Conservation (phyloP, 352 stramenopile species). For the Phytophthora sojae region DNA sequence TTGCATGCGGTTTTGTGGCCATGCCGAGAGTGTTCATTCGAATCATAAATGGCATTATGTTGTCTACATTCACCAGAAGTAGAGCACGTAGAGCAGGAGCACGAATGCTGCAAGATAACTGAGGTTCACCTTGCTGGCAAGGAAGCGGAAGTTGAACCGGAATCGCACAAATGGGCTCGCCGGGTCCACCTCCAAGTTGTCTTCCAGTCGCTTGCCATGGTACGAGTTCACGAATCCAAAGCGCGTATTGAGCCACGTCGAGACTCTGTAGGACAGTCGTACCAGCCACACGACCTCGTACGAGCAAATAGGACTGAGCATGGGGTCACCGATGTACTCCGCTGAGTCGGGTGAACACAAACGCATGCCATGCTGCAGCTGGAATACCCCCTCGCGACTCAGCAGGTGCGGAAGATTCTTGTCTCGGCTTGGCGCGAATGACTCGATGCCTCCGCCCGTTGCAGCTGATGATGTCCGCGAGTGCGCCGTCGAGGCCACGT, state of each 20-base stretch:
- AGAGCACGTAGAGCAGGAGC: constrained; percentile 71
- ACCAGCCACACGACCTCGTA: constrained; percentile 84
- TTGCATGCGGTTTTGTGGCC: not conserved
- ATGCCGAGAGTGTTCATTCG: constrained; percentile 3
- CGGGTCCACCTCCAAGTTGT: constrained; percentile 78
- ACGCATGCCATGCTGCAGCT: constrained; percentile 75
- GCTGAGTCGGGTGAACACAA: constrained; percentile 74
- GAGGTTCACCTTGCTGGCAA: constrained; percentile 89
- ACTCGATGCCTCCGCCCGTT: constrained; percentile 45
- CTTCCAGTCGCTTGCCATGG: constrained; percentile 69
- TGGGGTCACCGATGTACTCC: constrained; percentile 82
- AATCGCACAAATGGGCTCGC: constrained; percentile 53
- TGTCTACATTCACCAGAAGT: constrained; percentile 61
- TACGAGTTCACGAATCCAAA: constrained; percentile 79
- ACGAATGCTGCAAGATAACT: constrained; percentile 64
- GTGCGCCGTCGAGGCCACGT: constrained; percentile 81
- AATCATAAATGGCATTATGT: constrained; percentile 13
- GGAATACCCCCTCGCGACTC: constrained; percentile 61
- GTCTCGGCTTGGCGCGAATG: constrained; percentile 71
- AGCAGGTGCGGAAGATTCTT: constrained; percentile 66
- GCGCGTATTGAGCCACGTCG: constrained; percentile 77
- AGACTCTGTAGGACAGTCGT: constrained; percentile 79
- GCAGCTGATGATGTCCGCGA: constrained; percentile 48
- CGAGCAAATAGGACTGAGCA: constrained; percentile 86
- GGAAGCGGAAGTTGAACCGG: constrained; percentile 89